Evolutionary conservation across 306 rosid species (phyloP).

Genomic region (Corylus avellana): DNA sequence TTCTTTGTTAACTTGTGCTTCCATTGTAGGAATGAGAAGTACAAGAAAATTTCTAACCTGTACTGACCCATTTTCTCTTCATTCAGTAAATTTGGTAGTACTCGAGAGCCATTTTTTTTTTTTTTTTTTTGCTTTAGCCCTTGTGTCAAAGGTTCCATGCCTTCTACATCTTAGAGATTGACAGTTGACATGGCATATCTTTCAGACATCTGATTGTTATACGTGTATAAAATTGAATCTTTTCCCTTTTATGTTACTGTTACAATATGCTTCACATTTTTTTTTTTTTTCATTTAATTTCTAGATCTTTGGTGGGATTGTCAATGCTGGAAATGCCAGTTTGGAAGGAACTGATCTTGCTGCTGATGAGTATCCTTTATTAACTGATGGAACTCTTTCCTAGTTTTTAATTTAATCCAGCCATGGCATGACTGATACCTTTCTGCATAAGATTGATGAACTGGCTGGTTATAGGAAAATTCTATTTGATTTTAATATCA

Average conservation of each 20-base stretch:
- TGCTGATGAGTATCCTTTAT: conserved; percentile 86
- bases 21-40: not conserved
- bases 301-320: conserved; percentile 89
- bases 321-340: conserved; percentile 74
- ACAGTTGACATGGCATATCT: not conserved
- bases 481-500: not conserved
- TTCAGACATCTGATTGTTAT: not conserved
- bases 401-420: conserved; percentile 20
- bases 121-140: not conserved
- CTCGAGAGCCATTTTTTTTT: too few species aligned
- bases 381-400: conserved; percentile 14
- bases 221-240: not conserved
- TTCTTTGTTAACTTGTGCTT: not conserved
- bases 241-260: conserved; percentile 19
- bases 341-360: conserved; percentile 71
- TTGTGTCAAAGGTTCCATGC: not conserved
- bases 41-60: not conserved
- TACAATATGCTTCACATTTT: conserved; percentile 9
- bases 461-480: not conserved
- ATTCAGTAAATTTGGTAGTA: not conserved
- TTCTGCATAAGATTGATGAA: not conserved
- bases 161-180: not conserved
- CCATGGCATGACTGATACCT: conserved; percentile 5
- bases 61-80: not conserved
- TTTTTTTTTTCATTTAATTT: conserved; percentile 10